Evolutionary conservation across 1,284 basidiomycete genomes (phyloP).

Genomic region (Fomitopsis palustris): DNA sequence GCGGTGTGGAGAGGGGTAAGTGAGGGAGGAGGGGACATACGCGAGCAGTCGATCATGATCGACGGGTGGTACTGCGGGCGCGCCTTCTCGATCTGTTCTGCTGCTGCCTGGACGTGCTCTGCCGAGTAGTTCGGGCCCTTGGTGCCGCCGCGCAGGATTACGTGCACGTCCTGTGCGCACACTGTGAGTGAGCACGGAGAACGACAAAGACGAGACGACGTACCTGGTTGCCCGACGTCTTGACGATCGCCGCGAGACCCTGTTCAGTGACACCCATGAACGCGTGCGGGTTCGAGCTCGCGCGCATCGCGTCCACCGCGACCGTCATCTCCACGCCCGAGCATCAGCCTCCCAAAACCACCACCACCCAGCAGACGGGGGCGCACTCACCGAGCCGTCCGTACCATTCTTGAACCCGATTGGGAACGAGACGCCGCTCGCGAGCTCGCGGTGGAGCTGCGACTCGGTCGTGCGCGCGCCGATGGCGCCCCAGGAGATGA

Average conservation of each 20-base stretch:
- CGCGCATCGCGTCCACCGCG: slow-evolving; percentile 96
- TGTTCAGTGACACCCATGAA: slow-evolving; percentile 99
- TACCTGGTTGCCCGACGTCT: slow-evolving; percentile 81
- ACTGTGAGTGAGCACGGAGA: background rate
- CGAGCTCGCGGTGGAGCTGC: slow-evolving; percentile 91
- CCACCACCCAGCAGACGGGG: slow-evolving; percentile 9
- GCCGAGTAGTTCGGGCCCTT: slow-evolving; percentile 83
- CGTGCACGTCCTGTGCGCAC: slow-evolving; percentile 71
- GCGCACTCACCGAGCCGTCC: slow-evolving; percentile 74
- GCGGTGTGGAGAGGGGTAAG: background rate
- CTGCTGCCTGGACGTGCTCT: slow-evolving; percentile 74
- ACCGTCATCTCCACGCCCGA: slow-evolving; percentile 43
- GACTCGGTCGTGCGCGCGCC: slow-evolving; percentile 96
- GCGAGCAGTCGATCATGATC: slow-evolving; percentile 84
- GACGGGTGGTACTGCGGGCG: slow-evolving; percentile 57
- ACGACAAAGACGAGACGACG: background rate
- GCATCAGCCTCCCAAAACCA: background rate
- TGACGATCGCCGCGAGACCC: slow-evolving; percentile 93
- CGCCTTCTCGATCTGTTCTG: slow-evolving; percentile 71
- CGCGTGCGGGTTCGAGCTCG: slow-evolving; percentile 88
- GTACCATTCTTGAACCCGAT: slow-evolving; percentile 99
- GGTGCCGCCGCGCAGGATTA: slow-evolving; percentile 90
- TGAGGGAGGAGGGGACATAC: slow-evolving; percentile 39
- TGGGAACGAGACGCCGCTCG: slow-evolving; percentile 86
- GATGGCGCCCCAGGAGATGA: slow-evolving; percentile 96